Base-by-base conservation (phyloP, 2,329 filamentous ascomycete species). In the Calonectria naviculata region DNA sequence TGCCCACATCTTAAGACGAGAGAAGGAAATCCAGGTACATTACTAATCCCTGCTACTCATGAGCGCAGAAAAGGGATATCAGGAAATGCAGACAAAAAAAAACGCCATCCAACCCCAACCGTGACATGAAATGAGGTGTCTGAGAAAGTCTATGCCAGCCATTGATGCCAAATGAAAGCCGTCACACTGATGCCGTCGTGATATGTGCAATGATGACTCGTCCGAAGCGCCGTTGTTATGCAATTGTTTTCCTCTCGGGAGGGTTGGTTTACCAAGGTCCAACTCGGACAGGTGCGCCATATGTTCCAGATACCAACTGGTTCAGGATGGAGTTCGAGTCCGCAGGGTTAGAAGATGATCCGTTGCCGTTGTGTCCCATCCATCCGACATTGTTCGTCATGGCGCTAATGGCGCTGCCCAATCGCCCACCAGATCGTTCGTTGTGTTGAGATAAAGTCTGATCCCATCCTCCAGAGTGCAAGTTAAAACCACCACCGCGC, bases 381-480 rank as follows among this genome's bases (percentile, higher is more conserved):
- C 95, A 98, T 47, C 93, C 93, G 31, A 97, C 87, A 73, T 92
- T 93, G 42, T 88, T 87, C 19, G 91, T 89, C 83, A 98, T 90
- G 79, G 95, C 93, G 65, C 92, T 90, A 72, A 98, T 91, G 41
- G 95, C 97, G 49, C 91, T 89, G 72, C 92, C 91, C 83, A 99
- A 89, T 78, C 94, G 93, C 29, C 95, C 95, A 47, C 93, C 93
- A 6, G 95, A 96, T 75, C 93, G 91, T 75, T 97, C 92, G 80
- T 98, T 96, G 85, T 99, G 97, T 80, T 94, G 95, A 29, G 91
- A 87, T 52, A 99, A 86, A 77, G 92, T 94, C 82, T 97, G 92
- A 78, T 98, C 96, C 97, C 97, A 99, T 70, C 94, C 94, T 65
- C 94, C 95, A 56, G 95, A 94, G 79, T 98, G 94, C 74, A 99